Conservation (phyloP, 2,329 filamentous ascomycete species). For the Mycosphaerelloides madeirae region DNA sequence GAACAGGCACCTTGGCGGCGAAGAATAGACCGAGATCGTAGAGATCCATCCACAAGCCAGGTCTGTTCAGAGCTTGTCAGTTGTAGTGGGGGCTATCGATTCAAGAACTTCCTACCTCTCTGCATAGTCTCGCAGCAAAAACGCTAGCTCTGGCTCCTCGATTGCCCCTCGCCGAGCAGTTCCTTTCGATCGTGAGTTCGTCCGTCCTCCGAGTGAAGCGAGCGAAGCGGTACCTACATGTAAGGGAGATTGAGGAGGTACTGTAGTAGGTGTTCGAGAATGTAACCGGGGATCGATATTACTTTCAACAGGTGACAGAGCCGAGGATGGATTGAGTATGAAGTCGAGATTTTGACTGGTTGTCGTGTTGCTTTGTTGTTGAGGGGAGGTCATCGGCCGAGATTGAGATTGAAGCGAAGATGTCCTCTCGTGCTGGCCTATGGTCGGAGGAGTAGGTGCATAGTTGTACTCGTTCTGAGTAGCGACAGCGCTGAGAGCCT, state of each 20-base stretch:
- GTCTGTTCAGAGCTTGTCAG: conserved; percentile 29
- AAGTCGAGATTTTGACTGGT: conserved; percentile 50
- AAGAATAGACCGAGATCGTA: conserved; percentile 57
- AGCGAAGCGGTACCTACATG: conserved; percentile 31
- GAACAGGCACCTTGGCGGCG: conserved; percentile 55
- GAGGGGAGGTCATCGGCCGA: conserved; percentile 14
- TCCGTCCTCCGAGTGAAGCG: conserved; percentile 20
- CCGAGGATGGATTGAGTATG: conserved; percentile 47
- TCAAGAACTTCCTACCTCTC: conserved; percentile 33
- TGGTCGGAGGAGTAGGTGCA: conserved; percentile 26
- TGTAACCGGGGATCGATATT: conserved; percentile 31
- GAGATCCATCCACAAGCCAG: conserved; percentile 57
- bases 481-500: conserved; percentile 51
- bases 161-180: conserved; percentile 20
- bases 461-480: conserved; percentile 39
- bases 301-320: conserved; percentile 30
- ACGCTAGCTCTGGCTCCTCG: conserved; percentile 41
- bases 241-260: conserved; percentile 12
- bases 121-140: conserved; percentile 55
- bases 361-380: conserved; percentile 15
- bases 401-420: conserved; percentile 25
- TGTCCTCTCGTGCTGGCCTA: conserved; percentile 23
- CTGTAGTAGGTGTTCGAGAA: conserved; percentile 16
- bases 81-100: not conserved
- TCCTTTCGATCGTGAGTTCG: conserved; percentile 30